These are phyloP conservation scores for Aspergillus tubingensis DNA, from an alignment of 2,329 filamentous ascomycete genomes.

Conservation along the genomic window DNA sequence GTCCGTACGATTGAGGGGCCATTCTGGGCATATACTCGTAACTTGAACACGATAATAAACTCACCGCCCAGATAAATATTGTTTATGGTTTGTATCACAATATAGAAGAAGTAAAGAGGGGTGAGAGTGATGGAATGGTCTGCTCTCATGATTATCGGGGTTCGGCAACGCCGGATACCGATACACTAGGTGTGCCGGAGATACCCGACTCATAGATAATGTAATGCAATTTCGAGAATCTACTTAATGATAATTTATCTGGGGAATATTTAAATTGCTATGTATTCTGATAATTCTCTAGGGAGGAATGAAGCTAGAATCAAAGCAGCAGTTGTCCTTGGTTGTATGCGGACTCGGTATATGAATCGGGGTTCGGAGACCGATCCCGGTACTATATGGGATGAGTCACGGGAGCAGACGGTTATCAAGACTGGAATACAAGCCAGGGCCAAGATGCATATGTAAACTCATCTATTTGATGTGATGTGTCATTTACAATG, in stretches of 20 bases:
- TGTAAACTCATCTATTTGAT: no score
- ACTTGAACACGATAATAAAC: not conserved
- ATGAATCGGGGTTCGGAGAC: not conserved
- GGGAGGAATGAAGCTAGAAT: no score
- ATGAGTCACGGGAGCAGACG: no score
- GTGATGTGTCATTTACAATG: no score
- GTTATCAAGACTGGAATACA: no score
- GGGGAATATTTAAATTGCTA: rapidly evolving
- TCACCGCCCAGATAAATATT: not conserved
- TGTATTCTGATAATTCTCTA: no score
- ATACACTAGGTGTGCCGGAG: not conserved
- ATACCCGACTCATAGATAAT: no score
- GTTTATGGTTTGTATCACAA: not conserved
- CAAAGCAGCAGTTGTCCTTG: no score
- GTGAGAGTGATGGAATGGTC: not conserved
- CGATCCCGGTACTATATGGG: not conserved
- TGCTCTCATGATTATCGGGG: not conserved
- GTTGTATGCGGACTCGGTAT: no score
- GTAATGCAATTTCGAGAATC: no score
- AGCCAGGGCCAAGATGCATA: no score
- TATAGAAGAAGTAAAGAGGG: not conserved
- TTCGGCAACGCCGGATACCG: not conserved
- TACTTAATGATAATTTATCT: no score
- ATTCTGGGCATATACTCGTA: not conserved
- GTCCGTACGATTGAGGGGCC: not conserved